Base-by-base conservation (phyloP, 2,329 filamentous ascomycete species). In the Setomelanomma holmii region DNA sequence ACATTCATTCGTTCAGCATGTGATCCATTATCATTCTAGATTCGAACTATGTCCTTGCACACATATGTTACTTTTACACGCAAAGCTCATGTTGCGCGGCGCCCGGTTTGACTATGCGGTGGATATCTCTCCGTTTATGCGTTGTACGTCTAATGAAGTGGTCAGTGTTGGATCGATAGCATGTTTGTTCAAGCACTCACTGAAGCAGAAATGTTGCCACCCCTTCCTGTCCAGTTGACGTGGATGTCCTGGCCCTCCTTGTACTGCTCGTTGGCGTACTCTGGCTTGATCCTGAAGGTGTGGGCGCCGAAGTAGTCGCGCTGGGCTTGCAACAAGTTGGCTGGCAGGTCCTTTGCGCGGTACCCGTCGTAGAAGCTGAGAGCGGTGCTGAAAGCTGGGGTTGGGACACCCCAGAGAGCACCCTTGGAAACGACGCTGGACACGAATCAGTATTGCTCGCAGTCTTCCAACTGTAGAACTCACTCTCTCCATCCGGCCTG, bases 161-260 rank as follows among this genome's bases (percentile, higher is more conserved):
- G 20, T 52, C 51, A 49, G 46, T 24, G 10, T 24, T 43, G 12
- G 22, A 10, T 16, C 2, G 6, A 24, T 45, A 56, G 49, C 17
- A n/a, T 30, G 24, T 21, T 6, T 23, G 14, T n/a, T 12, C 10
- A 16, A 22, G 11, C 14, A 51, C 58, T 53, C 49, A 61, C 58
- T 45, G 93, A 96, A 71, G 95, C 95, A 68, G 92, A 96, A 64
- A 99, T 90, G 76, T 98, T 95, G 75, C 95, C 95, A 76, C 95
- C 95, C 77, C 95, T 90, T 72, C 95, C 95, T 68, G 95, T 99
- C 95, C 95, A 99, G 90, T 99, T 99, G 79, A 98, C 92, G 86
- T 99, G 95, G 76, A 93, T 95, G 78, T 98, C 87, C 82, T 92
- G 82, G 78, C 88, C 91, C 68, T 84, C 86, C 64, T 88, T 89